Evolutionary conservation across 1,139 yeast genomes (phyloP).

Genomic region (Yamadazyma dendronema): DNA sequence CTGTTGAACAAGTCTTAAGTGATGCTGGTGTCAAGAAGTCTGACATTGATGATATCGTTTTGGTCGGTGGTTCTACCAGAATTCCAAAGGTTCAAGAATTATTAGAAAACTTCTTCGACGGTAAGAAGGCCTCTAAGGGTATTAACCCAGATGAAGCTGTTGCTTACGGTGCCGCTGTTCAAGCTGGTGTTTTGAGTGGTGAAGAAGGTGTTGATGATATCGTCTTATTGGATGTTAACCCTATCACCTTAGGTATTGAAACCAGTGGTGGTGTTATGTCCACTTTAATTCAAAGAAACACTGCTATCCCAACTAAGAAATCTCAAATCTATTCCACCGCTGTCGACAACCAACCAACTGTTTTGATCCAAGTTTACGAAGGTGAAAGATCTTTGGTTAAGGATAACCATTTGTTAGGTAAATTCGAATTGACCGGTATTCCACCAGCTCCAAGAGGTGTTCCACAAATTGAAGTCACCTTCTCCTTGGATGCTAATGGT

Average conservation of each 20-base stretch:
- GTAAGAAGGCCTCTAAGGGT: slow-evolving; percentile 93
- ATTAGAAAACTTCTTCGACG: slow-evolving; percentile 82
- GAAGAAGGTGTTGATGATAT: slow-evolving; percentile 51
- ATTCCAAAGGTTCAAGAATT: slow-evolving; percentile 95
- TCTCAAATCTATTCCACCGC: slow-evolving; percentile 49
- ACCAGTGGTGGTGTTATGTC: slow-evolving; percentile 52
- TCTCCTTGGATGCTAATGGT: slow-evolving; percentile 49
- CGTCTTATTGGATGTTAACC: slow-evolving; percentile 49
- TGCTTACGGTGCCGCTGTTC: slow-evolving; percentile 61
- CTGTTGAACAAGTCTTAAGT: slow-evolving; percentile 88
- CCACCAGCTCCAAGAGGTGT: slow-evolving; percentile 53
- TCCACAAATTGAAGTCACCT: slow-evolving; percentile 49
- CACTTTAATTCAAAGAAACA: slow-evolving; percentile 46
- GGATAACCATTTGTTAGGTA: slow-evolving; percentile 46
- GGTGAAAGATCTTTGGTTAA: slow-evolving; percentile 50
- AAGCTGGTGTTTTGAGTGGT: slow-evolving; percentile 94
- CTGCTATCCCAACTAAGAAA: slow-evolving; percentile 49
- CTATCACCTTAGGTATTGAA: slow-evolving; percentile 50
- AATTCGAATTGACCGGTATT: slow-evolving; percentile 47
- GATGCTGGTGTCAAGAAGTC: slow-evolving; percentile 83
- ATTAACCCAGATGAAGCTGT: slow-evolving; percentile 85
- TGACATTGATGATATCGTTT: slow-evolving; percentile 86
- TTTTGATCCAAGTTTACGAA: slow-evolving; percentile 46
- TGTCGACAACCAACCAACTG: slow-evolving; percentile 49
- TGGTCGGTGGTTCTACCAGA: slow-evolving; percentile 98